phyloP scores from a whole-genome alignment of 139 green algal species.

The Tetratostichococcus sp. region DNA sequence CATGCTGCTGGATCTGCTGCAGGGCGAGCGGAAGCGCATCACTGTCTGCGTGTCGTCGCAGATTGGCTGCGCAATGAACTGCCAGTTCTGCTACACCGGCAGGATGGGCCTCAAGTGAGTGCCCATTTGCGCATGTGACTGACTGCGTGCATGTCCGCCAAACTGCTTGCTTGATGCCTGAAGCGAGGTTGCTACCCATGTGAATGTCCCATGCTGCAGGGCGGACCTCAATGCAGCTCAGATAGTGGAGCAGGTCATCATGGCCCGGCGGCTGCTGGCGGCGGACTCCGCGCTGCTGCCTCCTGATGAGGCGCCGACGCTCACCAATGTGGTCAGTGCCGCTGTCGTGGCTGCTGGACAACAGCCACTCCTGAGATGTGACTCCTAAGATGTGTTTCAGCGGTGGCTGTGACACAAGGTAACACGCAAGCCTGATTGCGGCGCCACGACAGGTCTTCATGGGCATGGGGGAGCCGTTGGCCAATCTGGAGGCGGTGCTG shows the following conservation, averaged over 20 bases:
- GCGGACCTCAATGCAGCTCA: constrained; percentile 61
- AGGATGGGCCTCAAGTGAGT: constrained; percentile 57
- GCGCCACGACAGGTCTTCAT: constrained; percentile 90
- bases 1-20: neutral
- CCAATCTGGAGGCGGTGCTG: constrained; percentile 72
- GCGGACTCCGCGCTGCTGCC: neutral
- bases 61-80: constrained; percentile 77
- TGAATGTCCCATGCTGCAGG: too few relatives aligned
- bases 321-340: neutral
- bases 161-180: neutral
- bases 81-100: constrained; percentile 83
- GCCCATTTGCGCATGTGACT: too few relatives aligned
- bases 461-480: constrained; percentile 80
- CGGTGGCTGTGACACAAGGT: too few relatives aligned
- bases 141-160: neutral
- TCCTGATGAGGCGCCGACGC: neutral
- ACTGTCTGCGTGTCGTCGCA: constrained; percentile 75
- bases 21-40: constrained; percentile 37
- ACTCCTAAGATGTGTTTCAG: too few relatives aligned
- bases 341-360: too few relatives aligned
- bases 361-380: too few relatives aligned
- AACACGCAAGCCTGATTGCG: too few relatives aligned
- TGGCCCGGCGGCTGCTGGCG: neutral
- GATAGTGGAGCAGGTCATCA: constrained; percentile 74
- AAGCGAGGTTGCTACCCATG: too few relatives aligned